Evolutionary conservation across 2,329 filamentous ascomycete species (phyloP).

Genomic region (Acrocalymma vagum): DNA sequence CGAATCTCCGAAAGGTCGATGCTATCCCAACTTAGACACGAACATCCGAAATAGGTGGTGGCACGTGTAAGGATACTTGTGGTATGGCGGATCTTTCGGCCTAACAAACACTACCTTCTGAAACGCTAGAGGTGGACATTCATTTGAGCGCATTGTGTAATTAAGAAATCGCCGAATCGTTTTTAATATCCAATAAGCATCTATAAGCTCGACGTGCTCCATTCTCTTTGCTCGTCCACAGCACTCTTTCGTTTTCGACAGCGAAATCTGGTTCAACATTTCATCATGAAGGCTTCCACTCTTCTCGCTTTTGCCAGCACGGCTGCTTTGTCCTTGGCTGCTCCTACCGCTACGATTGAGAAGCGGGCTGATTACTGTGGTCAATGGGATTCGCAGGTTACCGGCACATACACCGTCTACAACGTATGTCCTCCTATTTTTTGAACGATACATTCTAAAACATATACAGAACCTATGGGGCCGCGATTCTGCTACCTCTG

Average conservation of each 20-base stretch:
- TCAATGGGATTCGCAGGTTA: conserved; percentile 37
- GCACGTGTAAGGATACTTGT: too few species aligned
- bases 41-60: too few species aligned
- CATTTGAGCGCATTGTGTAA: too few species aligned
- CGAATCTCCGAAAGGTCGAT: too few species aligned
- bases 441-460: neutral
- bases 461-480: conserved; percentile 55
- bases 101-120: too few species aligned
- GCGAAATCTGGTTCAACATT: neutral
- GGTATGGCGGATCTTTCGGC: too few species aligned
- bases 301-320: conserved; percentile 32
- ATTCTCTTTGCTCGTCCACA: conserved; percentile 1
- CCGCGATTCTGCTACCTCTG: conserved; percentile 47
- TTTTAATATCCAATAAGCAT: too few species aligned
- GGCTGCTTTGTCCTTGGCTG: conserved; percentile 37
- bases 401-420: conserved; percentile 43
- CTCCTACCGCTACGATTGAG: conserved; percentile 32
- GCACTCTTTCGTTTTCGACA: too few species aligned
- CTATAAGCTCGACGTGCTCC: too few species aligned
- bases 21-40: too few species aligned
- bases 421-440: conserved; percentile 19
- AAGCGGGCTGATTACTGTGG: conserved; percentile 44
- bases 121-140: too few species aligned
- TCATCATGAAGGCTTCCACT: conserved; percentile 40
- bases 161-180: too few species aligned